phyloP scores from a whole-genome alignment of 768 basidiomycete species.

The Leccinellum albellum region DNA sequence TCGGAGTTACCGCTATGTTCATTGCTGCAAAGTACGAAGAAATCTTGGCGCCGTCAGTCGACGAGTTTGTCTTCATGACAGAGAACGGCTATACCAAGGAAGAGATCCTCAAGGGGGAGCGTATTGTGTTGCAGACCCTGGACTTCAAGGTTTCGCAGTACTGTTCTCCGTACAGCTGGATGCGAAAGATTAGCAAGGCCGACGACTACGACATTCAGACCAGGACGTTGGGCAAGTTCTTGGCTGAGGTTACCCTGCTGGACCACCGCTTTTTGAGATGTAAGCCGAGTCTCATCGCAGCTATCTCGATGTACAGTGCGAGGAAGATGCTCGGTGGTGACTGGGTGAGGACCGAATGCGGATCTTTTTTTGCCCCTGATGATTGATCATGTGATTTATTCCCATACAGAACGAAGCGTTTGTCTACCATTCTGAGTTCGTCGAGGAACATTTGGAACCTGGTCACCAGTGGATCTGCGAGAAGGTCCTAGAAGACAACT shows the following conservation, averaged over 20 bases:
- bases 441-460: slow-evolving; percentile 79
- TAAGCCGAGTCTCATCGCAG: slow-evolving; percentile 91
- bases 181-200: slow-evolving; percentile 96
- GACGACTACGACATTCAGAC: slow-evolving; percentile 99
- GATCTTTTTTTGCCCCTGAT: slow-evolving; percentile 7
- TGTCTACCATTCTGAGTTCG: slow-evolving; percentile 88
- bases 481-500: slow-evolving; percentile 74
- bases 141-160: slow-evolving; percentile 96
- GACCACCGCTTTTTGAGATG: slow-evolving; percentile 91
- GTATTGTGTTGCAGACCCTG: slow-evolving; percentile 91
- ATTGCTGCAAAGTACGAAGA: slow-evolving; percentile 99
- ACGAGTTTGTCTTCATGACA: slow-evolving; percentile 99
- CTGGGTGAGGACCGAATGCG: slow-evolving; percentile 69
- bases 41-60: slow-evolving; percentile 92
- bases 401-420: slow-evolving; percentile 76
- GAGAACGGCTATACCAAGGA: slow-evolving; percentile 92
- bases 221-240: slow-evolving; percentile 93
- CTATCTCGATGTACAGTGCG: slow-evolving; percentile 96
- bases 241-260: slow-evolving; percentile 92
- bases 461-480: slow-evolving; percentile 82
- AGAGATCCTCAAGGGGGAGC: slow-evolving; percentile 97
- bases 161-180: slow-evolving; percentile 99
- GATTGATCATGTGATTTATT: slow-evolving; percentile 34
- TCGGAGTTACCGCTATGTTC: slow-evolving; percentile 98
- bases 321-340: slow-evolving; percentile 90